A percentile compares a stretch with the other conserved stretches of the same genome.
Evolutionary conservation across 2,329 filamentous ascomycete genomes (phyloP).

Genomic region (Talaromyces sp.): DNA sequence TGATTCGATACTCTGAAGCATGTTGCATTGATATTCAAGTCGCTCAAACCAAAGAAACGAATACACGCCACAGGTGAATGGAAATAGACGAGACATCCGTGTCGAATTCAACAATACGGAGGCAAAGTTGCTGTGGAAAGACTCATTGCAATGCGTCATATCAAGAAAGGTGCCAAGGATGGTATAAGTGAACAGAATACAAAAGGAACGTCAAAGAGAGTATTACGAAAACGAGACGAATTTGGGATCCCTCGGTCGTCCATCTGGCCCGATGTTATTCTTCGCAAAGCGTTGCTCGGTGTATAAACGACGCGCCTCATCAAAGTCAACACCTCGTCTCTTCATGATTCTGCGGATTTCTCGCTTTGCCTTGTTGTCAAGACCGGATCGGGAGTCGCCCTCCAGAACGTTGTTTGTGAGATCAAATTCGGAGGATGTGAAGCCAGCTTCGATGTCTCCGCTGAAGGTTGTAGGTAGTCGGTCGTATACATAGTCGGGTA

Average conservation of each 20-base stretch:
- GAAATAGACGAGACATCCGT: constrained; percentile 8
- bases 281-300: constrained; percentile 82
- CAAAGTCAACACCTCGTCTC: constrained; percentile 74
- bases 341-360: constrained; percentile 92
- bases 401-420: constrained; percentile 73
- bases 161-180: constrained; percentile 4
- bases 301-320: constrained; percentile 82
- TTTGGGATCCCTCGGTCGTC: constrained; percentile 84
- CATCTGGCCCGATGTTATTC: constrained; percentile 85
- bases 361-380: constrained; percentile 75
- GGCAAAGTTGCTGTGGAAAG: neutral
- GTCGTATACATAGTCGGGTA: constrained; percentile 68
- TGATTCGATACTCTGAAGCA: constrained; percentile 4
- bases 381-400: constrained; percentile 73
- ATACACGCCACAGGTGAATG: neutral
- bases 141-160: neutral
- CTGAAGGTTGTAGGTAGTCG: constrained; percentile 74
- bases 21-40: constrained; percentile 11
- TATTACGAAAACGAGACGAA: constrained; percentile 83
- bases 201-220: constrained; percentile 7
- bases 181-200: neutral
- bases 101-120: neutral
- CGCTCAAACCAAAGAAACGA: constrained; percentile 9
- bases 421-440: constrained; percentile 80
- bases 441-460: constrained; percentile 80